Base-by-base conservation (phyloP, 192 early-diverging fungal genomes). In the Backusella sp. region DNA sequence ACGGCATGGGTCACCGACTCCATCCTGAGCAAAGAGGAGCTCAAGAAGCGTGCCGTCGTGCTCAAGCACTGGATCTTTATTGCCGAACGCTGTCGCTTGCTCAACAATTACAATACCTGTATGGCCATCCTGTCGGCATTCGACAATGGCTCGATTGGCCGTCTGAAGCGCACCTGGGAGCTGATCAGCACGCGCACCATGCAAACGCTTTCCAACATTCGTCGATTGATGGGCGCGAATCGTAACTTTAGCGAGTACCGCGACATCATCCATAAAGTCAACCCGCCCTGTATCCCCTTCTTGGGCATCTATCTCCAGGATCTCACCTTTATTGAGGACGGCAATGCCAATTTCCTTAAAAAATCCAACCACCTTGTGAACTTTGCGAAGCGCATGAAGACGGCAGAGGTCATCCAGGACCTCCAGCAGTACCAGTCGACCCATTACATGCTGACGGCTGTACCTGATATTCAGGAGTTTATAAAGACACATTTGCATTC, bases 51-150 rank as follows among this genome's bases (percentile, higher is more conserved):
- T 56, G 88, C 91, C 0, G 76, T 80, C 0, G 84, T 94, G n/a
- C 83, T 96, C 52, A 96, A 95, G 83, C 91, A 93, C 83, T 94
- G 94, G 72, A 92, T 97, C 37, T 81, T 87, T 42, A 88, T 97
- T 77, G 92, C 91, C 56, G 91, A 94, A 76, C 81, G 88, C 78
- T 94, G 94, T 84, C 88, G 91, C 30, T 70, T 79, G 15, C 82
- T 98, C 36, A 95, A 98, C 86, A 98, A 98, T 87, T 98, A 92
- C 80, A 96, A 95, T 83, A 94, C 95, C 4, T 86, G 96, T 35
- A 94, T 93, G 86, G 90, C 95, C 15, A 93, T 98, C 37, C 84
- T 96, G 30, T 93, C 93, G 3, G 94, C 93, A 14, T 89, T 98
- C 71, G 91, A 94, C 30, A 93, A 93, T 15, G 92, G 93, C 5